Evolutionary conservation across 805 yeast genomes (phyloP), one percentile per base, ranked within the genome.

Genomic region (Candida cerambycidarum): DNA sequence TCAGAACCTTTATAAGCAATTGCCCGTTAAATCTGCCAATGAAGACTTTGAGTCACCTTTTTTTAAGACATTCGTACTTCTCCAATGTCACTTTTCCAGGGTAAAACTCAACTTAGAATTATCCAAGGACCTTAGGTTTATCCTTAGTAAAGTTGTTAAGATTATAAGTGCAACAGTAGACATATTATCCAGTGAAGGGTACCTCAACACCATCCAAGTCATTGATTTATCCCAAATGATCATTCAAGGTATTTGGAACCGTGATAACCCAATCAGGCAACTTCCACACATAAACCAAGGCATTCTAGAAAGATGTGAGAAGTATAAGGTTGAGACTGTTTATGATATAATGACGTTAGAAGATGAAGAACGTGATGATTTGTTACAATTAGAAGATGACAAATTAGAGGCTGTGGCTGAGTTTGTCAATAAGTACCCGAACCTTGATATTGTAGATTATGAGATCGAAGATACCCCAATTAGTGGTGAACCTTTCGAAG

Each of bases 221-320:
- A 86, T 93, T 86, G 97, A 93, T 57, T 58, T 89, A 39, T 76
- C 85, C 1, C 99, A 93, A 58, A 86, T 89, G 95, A 63, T 88
- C 5, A 79, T 84, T 1, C 98, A 92, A 59, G 95, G 85, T 0
- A 68, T 86, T 18, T 89, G 96, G 95, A 86, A 80, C 50, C 71
- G 80, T 6, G 96, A 86, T 43, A 78, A 78, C 38, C 83, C 93
- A 1, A 71, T 92, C 55, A 79, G 77, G 53, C 99, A 92, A 62
- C 70, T 92, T 27, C 99, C 99, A 1, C 75, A 68, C 52, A 78
- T 89, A 41, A 57, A 53, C 32, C 68, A 69, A 34, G 73, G 62
- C 1, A 71, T 82, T 11, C 58, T 88, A 30, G 62, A 65, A 15
- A 69, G 84, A 37, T 84, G 93, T 56, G 53, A 64, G 28, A 67